phyloP scores from a whole-genome alignment of 106 monocot genomes.

The Dendrobium officinale region DNA sequence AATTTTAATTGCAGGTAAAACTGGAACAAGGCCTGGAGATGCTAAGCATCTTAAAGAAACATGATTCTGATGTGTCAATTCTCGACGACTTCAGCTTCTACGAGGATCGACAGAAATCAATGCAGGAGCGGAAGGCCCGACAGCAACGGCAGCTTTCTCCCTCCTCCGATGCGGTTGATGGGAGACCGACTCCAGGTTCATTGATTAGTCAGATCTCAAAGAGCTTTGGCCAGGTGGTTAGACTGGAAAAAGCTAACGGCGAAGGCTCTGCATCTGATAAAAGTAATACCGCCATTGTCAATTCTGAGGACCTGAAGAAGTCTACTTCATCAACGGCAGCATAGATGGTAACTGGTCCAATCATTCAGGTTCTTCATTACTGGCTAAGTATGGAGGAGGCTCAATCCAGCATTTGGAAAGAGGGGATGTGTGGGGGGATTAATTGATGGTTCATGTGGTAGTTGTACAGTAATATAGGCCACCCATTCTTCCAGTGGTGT shows the following conservation, averaged over 20 bases:
- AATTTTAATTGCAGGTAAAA: conserved; percentile 51
- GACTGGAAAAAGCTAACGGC: conserved; percentile 39
- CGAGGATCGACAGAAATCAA: conserved; percentile 76
- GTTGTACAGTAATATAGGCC: conserved; percentile 11
- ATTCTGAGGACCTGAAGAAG: conserved; percentile 16
- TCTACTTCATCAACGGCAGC: background rate
- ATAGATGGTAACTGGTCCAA: background rate
- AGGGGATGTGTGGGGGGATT: background rate
- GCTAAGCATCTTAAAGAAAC: conserved; percentile 70
- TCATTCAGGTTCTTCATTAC: background rate
- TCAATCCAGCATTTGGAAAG: background rate
- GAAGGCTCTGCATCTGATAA: conserved; percentile 15
- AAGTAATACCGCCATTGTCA: conserved; percentile 12
- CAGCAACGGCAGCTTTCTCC: conserved; percentile 18
- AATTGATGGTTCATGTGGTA: background rate
- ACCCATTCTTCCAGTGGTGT: background rate
- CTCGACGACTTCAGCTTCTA: conserved; percentile 92
- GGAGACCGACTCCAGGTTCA: conserved; percentile 6
- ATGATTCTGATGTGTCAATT: conserved; percentile 63
- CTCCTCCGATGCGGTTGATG: background rate
- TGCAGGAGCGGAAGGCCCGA: conserved; percentile 63
- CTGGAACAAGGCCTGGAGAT: conserved; percentile 89
- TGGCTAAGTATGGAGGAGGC: background rate
- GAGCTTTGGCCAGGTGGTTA: conserved; percentile 44
- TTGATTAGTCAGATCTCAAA: conserved; percentile 51